Percentiles rank a stretch among this genome's conserved stretches.
Conservation (phyloP, 106 monocot species). For the Dendrobium catenatum region DNA sequence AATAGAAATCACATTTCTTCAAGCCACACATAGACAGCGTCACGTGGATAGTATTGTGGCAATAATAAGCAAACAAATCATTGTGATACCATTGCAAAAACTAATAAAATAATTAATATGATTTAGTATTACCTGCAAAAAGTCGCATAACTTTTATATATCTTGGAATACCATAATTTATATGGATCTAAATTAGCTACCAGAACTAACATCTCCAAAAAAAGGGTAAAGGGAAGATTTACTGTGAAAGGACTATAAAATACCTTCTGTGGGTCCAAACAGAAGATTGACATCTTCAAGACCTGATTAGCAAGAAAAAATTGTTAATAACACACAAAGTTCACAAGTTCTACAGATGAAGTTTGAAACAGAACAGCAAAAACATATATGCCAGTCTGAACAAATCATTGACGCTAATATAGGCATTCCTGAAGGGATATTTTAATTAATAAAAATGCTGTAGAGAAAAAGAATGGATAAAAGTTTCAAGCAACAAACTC, state of each 20-base stretch:
- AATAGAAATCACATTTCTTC: not conserved
- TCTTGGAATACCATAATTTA: not conserved
- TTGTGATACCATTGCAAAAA: not conserved
- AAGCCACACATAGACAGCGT: not conserved
- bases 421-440: not conserved
- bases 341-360: not conserved
- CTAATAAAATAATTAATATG: not conserved
- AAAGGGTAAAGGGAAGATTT: not conserved
- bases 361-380: not conserved
- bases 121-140: not conserved
- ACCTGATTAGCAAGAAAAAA: constrained; percentile 32
- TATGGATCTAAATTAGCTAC: not conserved
- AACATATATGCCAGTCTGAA: not conserved
- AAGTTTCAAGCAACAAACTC: not conserved
- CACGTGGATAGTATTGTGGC: not conserved
- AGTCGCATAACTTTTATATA: not conserved
- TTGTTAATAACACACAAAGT: not conserved
- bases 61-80: not conserved
- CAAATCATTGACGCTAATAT: not conserved
- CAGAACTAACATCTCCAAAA: not conserved
- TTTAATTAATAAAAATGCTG: not conserved
- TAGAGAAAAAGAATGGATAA: not conserved
- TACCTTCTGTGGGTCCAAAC: constrained; percentile 83
- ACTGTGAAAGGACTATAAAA: not conserved
- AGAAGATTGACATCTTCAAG: constrained; percentile 75